phyloP scores from a whole-genome alignment of 345 rosid genomes.

The Brassica cretica region DNA sequence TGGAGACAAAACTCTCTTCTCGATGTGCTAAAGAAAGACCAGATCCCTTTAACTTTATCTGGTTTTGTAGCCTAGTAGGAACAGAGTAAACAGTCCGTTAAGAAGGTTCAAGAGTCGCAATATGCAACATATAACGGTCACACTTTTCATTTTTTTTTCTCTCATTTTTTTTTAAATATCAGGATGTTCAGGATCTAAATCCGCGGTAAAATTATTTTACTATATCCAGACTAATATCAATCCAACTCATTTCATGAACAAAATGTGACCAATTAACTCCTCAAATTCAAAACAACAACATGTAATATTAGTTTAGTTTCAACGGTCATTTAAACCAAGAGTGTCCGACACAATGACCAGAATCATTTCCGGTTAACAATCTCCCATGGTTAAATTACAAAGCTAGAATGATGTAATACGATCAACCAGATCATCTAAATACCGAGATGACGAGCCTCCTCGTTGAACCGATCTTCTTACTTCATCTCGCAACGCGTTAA shows the following conservation, averaged over 20 bases:
- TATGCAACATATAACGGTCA: background rate
- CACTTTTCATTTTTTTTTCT: too few species aligned
- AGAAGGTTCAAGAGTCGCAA: too few species aligned
- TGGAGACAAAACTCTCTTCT: conserved; percentile 13
- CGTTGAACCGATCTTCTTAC: conserved; percentile 31
- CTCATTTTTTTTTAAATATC: too few species aligned
- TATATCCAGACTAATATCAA: too few species aligned
- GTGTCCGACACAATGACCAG: too few species aligned
- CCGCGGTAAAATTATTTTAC: too few species aligned
- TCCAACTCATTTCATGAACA: too few species aligned
- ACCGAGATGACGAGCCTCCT: conserved; percentile 29
- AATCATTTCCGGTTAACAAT: background rate
- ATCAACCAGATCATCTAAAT: conserved; percentile 21
- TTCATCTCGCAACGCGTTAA: conserved; percentile 13
- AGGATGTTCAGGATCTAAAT: too few species aligned
- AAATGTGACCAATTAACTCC: too few species aligned
- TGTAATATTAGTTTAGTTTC: too few species aligned
- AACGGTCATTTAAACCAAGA: too few species aligned
- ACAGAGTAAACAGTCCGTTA: background rate
- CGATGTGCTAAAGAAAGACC: conserved; percentile 17
- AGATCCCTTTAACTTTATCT: background rate
- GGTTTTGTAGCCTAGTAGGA: background rate
- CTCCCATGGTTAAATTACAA: background rate
- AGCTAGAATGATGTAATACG: conserved; percentile 16
- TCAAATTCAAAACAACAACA: too few species aligned